These are phyloP conservation scores for Hypomyces rosellus DNA, from an alignment of 2,329 filamentous ascomycete species.

Conservation along the genomic window DNA sequence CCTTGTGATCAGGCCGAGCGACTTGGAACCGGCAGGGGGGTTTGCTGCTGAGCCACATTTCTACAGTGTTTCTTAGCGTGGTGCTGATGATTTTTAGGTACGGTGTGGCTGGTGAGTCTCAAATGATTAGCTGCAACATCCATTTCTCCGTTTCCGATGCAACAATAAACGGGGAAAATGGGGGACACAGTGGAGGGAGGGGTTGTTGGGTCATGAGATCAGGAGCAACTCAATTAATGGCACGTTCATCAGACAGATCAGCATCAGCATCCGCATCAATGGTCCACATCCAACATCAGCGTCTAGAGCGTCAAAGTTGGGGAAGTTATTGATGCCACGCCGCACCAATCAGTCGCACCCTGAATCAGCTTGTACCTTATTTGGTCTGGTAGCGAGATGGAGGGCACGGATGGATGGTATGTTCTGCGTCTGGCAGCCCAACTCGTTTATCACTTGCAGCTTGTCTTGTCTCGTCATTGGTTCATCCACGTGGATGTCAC, in stretches of 20 bases:
- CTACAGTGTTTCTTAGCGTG: not conserved
- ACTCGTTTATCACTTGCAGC: not conserved
- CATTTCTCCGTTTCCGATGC: constrained; percentile 6
- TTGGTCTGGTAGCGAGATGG: too few species aligned
- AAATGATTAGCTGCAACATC: not conserved
- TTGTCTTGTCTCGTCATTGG: not conserved
- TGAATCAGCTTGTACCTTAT: too few species aligned
- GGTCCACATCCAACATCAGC: not conserved
- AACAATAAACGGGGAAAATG: not conserved
- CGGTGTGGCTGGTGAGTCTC: constrained; percentile 2
- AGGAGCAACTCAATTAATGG: too few species aligned
- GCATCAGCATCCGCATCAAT: too few species aligned
- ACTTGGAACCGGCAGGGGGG: constrained; percentile 7
- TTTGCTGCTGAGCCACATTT: constrained; percentile 6
- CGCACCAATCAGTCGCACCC: too few species aligned
- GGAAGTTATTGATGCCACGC: not conserved
- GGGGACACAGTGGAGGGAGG: too few species aligned
- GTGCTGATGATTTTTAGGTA: not conserved
- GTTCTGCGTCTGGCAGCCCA: not conserved
- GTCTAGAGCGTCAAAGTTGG: not conserved
- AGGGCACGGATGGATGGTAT: not conserved
- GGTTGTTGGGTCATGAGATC: too few species aligned
- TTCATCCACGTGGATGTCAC: not conserved
- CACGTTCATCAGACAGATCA: too few species aligned
- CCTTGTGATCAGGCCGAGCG: constrained; percentile 11